Conservation (phyloP, 1,139 yeast genomes). For the Taphrina communis region DNA sequence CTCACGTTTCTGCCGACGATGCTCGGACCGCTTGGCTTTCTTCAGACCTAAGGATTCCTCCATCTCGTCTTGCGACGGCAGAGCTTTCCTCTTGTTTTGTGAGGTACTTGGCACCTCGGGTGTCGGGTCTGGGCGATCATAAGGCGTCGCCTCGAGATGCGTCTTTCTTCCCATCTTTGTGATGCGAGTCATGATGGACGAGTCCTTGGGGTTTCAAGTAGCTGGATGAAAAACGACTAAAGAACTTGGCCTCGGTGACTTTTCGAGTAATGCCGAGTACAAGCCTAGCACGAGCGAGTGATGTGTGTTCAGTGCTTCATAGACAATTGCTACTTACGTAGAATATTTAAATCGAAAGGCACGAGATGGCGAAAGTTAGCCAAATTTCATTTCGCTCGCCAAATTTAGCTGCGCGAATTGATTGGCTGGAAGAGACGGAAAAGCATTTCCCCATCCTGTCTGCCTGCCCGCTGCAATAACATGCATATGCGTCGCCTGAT, state of each 20-base stretch:
- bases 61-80: constrained; percentile 15
- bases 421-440: constrained; percentile 1
- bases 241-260: neutral
- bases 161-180: constrained; percentile 42
- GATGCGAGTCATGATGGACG: constrained; percentile 38
- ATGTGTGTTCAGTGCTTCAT: no score
- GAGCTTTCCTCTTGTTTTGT: constrained; percentile 9
- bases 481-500: no score
- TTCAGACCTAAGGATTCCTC: constrained; percentile 25
- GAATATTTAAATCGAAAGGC: neutral
- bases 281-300: no score
- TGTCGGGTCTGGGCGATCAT: constrained; percentile 17
- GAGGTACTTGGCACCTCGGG: neutral
- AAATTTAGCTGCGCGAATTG: neutral
- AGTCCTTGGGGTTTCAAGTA: neutral
- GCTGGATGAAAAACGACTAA: neutral
- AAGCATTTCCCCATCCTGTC: neutral
- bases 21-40: constrained; percentile 28
- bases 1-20: constrained; percentile 35
- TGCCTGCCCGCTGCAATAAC: neutral
- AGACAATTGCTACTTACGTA: no score
- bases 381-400: constrained; percentile 9
- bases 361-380: constrained; percentile 2
- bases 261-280: no score
- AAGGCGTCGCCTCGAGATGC: constrained; percentile 41